phyloP scores from a whole-genome alignment of 148 eudicot species.

The Polygonum aviculare region DNA sequence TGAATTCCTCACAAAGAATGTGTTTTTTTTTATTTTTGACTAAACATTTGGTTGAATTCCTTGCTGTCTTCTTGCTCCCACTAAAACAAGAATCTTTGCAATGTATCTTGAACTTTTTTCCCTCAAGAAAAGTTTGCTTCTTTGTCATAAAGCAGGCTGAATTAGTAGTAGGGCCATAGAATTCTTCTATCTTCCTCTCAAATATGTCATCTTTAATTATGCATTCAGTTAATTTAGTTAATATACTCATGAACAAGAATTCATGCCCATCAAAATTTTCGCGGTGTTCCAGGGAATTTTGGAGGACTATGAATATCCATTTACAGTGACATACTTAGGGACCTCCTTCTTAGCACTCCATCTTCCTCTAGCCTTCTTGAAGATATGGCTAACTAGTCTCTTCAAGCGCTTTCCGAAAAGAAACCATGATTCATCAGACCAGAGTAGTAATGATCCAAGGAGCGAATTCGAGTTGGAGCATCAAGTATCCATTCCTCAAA shows the following conservation, averaged over 20 bases:
- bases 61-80: conserved; percentile 5
- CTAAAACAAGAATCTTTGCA: conserved; percentile 8
- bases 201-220: neutral
- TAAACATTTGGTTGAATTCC: too few relatives aligned
- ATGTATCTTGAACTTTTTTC: neutral
- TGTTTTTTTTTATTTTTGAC: too few relatives aligned
- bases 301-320: conserved; percentile 25
- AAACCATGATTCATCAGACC: neutral
- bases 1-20: neutral
- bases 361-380: conserved; percentile 23
- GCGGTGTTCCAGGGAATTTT: conserved; percentile 19
- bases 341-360: conserved; percentile 23
- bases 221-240: neutral
- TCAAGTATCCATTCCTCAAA: neutral
- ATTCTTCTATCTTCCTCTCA: neutral
- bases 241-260: neutral
- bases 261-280: neutral
- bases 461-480: conserved; percentile 1
- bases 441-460: neutral
- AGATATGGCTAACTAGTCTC: conserved; percentile 12
- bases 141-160: neutral
- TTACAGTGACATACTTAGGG: conserved; percentile 27
- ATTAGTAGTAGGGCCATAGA: neutral
- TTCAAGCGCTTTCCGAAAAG: conserved; percentile 5
- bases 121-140: neutral